Evolutionary conservation across 1,284 basidiomycete genomes (phyloP).

Genomic region (Golubevia pallescens): DNA sequence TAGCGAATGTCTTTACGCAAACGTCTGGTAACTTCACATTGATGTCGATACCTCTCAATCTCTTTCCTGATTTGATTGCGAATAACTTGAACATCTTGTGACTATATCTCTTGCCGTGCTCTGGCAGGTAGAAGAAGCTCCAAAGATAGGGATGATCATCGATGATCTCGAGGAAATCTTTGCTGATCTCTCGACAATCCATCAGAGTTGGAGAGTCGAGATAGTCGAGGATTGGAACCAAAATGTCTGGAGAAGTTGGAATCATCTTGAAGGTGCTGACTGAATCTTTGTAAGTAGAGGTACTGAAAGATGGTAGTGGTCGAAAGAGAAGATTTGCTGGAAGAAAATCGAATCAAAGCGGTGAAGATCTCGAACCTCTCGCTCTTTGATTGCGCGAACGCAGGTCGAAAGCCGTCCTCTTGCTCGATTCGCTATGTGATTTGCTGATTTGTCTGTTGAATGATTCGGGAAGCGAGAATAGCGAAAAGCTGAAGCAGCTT

Average conservation of each 20-base stretch:
- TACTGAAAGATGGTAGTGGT: no score
- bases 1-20: not conserved
- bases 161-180: not conserved
- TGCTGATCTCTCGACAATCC: not conserved
- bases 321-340: no score
- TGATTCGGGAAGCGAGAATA: no score
- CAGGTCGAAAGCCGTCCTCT: no score
- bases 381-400: no score
- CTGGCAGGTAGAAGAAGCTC: not conserved
- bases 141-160: not conserved
- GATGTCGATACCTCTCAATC: not conserved
- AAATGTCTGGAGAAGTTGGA: not conserved
- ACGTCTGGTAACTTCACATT: not conserved
- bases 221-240: not conserved
- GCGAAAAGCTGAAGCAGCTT: no score
- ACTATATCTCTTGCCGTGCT: not conserved
- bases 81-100: not conserved
- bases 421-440: no score
- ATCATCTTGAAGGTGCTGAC: not conserved
- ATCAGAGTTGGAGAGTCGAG: not conserved
- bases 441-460: no score
- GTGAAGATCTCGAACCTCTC: no score
- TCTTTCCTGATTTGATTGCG: not conserved
- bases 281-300: no score
- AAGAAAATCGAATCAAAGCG: no score